Base-by-base conservation (phyloP, 2,329 filamentous ascomycete genomes). In the Fusarium sp. region DNA sequence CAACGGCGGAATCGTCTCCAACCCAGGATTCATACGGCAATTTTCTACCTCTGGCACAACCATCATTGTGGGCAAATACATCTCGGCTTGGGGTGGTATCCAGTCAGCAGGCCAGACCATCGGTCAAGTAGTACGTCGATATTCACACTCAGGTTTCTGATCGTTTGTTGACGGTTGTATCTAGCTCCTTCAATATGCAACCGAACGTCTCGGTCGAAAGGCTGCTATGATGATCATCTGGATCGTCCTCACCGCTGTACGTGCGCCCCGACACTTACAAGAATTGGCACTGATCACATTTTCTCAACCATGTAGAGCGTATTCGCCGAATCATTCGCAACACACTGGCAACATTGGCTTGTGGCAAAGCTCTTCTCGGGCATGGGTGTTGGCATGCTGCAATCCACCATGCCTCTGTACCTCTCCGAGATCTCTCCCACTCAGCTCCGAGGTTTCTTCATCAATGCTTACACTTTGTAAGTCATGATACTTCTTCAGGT, bases 91-190 rank as follows among this genome's bases (percentile, higher is more conserved):
- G 49, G 49, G 49, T 4, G 49, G 49, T 17, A 52, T 52, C 11
- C 49, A 52, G 17, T 52, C 49, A 25, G 49, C 49, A 12, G 49
- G 49, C 22, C 49, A 52, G 33, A 52, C 49, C 22, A 52, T 52
- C 5, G 49, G 49, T 0, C 49, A 52, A 38, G 22, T 52, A 6
- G 49, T 52, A 36, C n/a, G 49, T 52, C 5, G 8, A 52, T 14
- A 1, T 4, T 25, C 11, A 27, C 33, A 8, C 31, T 36, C 4
- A 0, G 2, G 11, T 20, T 27, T 36, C 3, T 2, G 11, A 36
- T 52, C 0, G 0, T 18, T 5, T 5, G 4, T 38, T 52, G 22
- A 27, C 5, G 2, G 0, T 27, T 38, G 1, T 52, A 14, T 17
- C 0, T 14, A 52, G 49, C 49, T 52, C 12, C 49, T 52, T n/a